Evolutionary conservation across 805 yeast species (phyloP).

Genomic region (Sugiyamaella chiloensis): DNA sequence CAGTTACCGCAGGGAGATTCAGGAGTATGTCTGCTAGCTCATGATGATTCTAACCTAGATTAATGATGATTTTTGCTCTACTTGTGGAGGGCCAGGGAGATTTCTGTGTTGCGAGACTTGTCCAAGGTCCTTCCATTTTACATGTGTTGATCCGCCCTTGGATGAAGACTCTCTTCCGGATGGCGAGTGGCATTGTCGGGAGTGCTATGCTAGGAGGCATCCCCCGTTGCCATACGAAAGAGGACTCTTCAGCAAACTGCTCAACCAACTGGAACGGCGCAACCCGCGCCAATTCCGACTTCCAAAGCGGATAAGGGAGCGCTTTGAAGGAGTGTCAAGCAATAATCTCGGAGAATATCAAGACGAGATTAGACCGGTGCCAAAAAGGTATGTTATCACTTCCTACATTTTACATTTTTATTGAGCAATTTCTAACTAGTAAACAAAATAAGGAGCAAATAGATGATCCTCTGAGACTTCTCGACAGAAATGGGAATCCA

Average conservation of each 20-base stretch:
- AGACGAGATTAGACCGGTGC: conserved; percentile 56
- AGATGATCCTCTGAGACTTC: conserved; percentile 37
- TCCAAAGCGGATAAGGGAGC: conserved; percentile 66
- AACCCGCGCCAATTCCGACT: conserved; percentile 67
- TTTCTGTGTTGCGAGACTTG: conserved; percentile 93
- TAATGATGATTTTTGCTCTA: conserved; percentile 88
- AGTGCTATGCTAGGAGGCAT: conserved; percentile 52
- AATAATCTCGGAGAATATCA: conserved; percentile 69
- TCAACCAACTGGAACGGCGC: conserved; percentile 53
- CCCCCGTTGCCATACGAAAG: conserved; percentile 36
- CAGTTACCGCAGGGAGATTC: too few species aligned
- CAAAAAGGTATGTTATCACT: conserved; percentile 28
- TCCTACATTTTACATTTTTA: neutral
- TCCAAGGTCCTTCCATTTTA: conserved; percentile 86
- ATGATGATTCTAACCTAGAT: conserved; percentile 27
- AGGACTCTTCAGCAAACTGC: conserved; percentile 52
- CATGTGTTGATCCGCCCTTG: conserved; percentile 87
- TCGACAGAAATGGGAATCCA: conserved; percentile 67
- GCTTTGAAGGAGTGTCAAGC: conserved; percentile 67
- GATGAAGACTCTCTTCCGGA: conserved; percentile 74
- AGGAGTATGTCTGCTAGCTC: too few species aligned
- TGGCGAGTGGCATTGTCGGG: conserved; percentile 85
- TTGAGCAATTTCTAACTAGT: conserved; percentile 5
- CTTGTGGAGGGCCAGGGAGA: conserved; percentile 86
- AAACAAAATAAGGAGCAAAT: conserved; percentile 3